A percentile compares a stretch with the other conserved stretches of the same genome.
Evolutionary conservation across 352 stramenopile species (phyloP).

Genomic region (Phytophthora chlamydospora): DNA sequence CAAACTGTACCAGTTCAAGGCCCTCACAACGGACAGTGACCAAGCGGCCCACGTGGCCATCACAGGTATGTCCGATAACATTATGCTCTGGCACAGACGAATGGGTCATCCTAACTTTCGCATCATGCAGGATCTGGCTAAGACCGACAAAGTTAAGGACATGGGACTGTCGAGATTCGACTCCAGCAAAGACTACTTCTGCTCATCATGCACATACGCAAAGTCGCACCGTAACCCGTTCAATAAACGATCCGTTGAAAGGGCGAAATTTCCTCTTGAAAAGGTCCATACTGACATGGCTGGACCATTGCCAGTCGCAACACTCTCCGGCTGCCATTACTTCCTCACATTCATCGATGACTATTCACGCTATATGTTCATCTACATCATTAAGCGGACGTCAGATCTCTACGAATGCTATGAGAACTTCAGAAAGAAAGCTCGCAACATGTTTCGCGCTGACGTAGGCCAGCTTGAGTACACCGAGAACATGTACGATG

Average conservation of each 20-base stretch:
- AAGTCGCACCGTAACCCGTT: too few species aligned
- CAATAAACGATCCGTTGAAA: too few species aligned
- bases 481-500: too few species aligned
- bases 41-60: slow-evolving; percentile 1
- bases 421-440: slow-evolving; percentile 13
- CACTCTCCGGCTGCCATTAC: neutral
- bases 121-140: too few species aligned
- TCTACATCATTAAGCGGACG: slow-evolving; percentile 14
- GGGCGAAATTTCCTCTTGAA: too few species aligned
- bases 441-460: neutral
- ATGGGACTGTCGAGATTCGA: too few species aligned
- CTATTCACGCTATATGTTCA: slow-evolving; percentile 20
- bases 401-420: slow-evolving; percentile 15
- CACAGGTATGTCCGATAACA: slow-evolving; percentile 3
- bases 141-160: too few species aligned
- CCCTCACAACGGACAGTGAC: neutral
- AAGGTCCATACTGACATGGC: too few species aligned
- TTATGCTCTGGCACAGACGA: slow-evolving; percentile 14
- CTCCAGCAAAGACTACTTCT: too few species aligned
- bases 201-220: too few species aligned
- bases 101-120: slow-evolving; percentile 6
- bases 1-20: slow-evolving; percentile 20
- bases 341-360: slow-evolving; percentile 17
- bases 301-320: too few species aligned
- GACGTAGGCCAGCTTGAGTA: neutral